Evolutionary conservation across 768 basidiomycete genomes (phyloP), one percentile per base, ranked within the genome.

Genomic region (Tricholoma flavovirens): DNA sequence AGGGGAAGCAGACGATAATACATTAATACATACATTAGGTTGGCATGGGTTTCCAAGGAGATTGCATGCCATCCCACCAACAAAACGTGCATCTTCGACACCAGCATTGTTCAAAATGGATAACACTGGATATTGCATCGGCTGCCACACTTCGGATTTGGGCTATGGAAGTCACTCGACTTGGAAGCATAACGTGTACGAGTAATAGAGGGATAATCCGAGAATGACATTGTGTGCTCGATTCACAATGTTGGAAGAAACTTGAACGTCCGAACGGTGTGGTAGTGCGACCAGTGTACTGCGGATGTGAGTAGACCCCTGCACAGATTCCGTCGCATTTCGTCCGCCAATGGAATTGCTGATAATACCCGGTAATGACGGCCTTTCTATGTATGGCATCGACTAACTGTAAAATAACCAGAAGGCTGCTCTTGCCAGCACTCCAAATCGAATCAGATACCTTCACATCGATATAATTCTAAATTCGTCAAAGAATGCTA

Each of bases 61-160:
- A 32, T 50, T 40, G 19, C 57, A 58, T 22, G 52, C 57, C 45
- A 54, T 54, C 14, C 57, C 57, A 14, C 57, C 57, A 19, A 58
- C 57, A 33, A 58, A 54, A 26, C 57, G 54, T 21, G 52, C 53
- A 21, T 55, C 45, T 26, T 7, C 29, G 6, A 58, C 29, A 12
- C 53, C 57, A 11, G 53, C 50, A 11, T 17, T 1, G 26, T 48
- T 48, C 5, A 58, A 35, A 1, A 48, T 49, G n/a, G n/a, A n/a
- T n/a, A n/a, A n/a, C n/a, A n/a, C n/a, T n/a, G 2, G 19, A 35
- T 24, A 58, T 58, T 4, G 48, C 52, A 19, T 49, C 53, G 4
- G 29, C 53, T 5, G 53, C 57, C 3, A 49, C 57, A 17, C 36
- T 46, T 14, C 38, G 52, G 5, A 54, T 24, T 24, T 54, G 53